These are phyloP conservation scores for Agaricus sinodeliciosus DNA, from an alignment of 768 basidiomycete genomes.

Conservation along the genomic window DNA sequence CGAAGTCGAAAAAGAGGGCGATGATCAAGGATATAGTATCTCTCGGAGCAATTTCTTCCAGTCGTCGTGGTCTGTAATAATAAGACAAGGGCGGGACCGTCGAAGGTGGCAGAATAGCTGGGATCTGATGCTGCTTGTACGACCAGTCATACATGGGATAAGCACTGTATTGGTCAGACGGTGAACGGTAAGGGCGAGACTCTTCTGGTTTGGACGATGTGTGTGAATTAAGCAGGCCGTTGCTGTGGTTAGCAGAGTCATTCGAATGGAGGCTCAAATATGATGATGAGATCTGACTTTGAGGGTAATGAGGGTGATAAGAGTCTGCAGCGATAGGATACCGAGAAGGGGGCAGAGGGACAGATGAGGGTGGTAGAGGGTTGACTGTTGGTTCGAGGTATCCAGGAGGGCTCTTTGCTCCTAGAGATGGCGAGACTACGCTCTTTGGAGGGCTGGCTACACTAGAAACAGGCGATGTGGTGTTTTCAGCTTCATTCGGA, in stretches of 20 bases:
- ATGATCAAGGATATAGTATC: slow-evolving; percentile 79
- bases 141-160: slow-evolving; percentile 69
- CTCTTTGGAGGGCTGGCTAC: slow-evolving; percentile 43
- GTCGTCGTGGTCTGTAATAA: slow-evolving; percentile 66
- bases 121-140: slow-evolving; percentile 54
- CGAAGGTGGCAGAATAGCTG: slow-evolving; percentile 35
- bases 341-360: slow-evolving; percentile 55
- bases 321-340: slow-evolving; percentile 69
- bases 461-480: slow-evolving; percentile 40
- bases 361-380: slow-evolving; percentile 24
- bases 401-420: slow-evolving; percentile 37
- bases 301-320: slow-evolving; percentile 50
- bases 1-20: slow-evolving; percentile 88
- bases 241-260: slow-evolving; percentile 28
- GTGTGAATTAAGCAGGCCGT: slow-evolving; percentile 22
- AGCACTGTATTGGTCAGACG: slow-evolving; percentile 52
- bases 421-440: slow-evolving; percentile 38
- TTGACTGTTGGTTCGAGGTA: slow-evolving; percentile 49
- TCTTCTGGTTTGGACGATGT: slow-evolving; percentile 41
- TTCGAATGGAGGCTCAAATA: slow-evolving; percentile 32
- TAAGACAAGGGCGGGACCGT: slow-evolving; percentile 60
- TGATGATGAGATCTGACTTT: slow-evolving; percentile 30
- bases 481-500: slow-evolving; percentile 33
- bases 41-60: slow-evolving; percentile 79
- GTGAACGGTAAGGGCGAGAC: slow-evolving; percentile 25